A percentile compares a stretch with the other conserved stretches of the same genome.
Evolutionary conservation across 2,329 filamentous ascomycete species (phyloP).

Genomic region (Pezicula radicicola): DNA sequence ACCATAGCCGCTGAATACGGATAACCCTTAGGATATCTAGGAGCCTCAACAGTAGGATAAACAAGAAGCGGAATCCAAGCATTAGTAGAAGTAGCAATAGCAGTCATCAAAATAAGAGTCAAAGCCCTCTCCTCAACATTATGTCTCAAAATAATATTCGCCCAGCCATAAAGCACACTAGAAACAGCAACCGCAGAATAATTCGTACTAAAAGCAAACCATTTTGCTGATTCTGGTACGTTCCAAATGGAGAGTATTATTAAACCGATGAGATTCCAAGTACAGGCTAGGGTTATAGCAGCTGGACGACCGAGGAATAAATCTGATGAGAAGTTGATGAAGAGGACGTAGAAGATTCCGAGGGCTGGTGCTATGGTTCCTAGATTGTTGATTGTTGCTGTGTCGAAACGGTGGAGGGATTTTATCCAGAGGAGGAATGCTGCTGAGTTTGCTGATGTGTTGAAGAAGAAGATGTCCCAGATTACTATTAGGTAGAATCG

Average conservation of each 20-base stretch:
- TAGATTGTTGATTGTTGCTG: constrained; percentile 35
- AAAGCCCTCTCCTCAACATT: constrained; percentile 36
- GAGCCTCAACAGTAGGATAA: constrained; percentile 21
- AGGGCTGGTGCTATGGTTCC: constrained; percentile 48
- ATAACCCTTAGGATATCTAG: background rate
- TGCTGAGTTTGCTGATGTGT: constrained; percentile 38
- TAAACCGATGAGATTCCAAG: constrained; percentile 48
- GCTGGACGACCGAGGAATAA: constrained; percentile 47
- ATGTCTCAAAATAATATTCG: constrained; percentile 38
- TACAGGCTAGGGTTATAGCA: constrained; percentile 46
- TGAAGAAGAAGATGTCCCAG: constrained; percentile 54
- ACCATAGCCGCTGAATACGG: background rate
- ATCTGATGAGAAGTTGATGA: constrained; percentile 51
- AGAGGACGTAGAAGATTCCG: constrained; percentile 52
- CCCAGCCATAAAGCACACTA: constrained; percentile 42
- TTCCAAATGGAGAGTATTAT: constrained; percentile 52
- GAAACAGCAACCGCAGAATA: constrained; percentile 41
- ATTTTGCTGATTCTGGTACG: constrained; percentile 49
- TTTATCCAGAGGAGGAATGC: constrained; percentile 54
- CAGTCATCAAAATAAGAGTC: constrained; percentile 38
- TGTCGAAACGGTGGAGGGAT: background rate
- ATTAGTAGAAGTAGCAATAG: constrained; percentile 39
- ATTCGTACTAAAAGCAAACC: constrained; percentile 46
- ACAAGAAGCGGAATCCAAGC: constrained; percentile 42
- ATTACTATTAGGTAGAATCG: constrained; percentile 47